phyloP scores from a whole-genome alignment of 768 basidiomycete genomes.

The Boletus fagicola region DNA sequence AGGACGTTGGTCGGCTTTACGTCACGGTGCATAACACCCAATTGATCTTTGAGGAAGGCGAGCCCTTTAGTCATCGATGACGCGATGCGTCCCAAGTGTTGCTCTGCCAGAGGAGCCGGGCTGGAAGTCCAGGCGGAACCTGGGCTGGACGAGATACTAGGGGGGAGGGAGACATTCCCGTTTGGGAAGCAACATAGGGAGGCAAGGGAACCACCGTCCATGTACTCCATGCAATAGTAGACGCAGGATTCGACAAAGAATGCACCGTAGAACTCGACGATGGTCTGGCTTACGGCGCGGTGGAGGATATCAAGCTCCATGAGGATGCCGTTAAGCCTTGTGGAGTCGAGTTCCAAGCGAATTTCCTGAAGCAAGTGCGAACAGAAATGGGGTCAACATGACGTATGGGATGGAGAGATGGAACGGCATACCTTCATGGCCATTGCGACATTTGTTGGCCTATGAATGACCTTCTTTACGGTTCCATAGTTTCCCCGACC shows the following conservation, averaged over 20 bases:
- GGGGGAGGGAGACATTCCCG: slow-evolving; percentile 35
- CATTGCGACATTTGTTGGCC: slow-evolving; percentile 93
- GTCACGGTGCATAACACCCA: slow-evolving; percentile 84
- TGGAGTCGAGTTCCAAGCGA: slow-evolving; percentile 89
- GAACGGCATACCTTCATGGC: slow-evolving; percentile 85
- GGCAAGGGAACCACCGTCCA: slow-evolving; percentile 98
- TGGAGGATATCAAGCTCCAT: slow-evolving; percentile 99
- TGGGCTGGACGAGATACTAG: slow-evolving; percentile 32
- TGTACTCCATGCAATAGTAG: slow-evolving; percentile 99
- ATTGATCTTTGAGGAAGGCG: slow-evolving; percentile 91
- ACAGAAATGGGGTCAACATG: slow-evolving; percentile 6
- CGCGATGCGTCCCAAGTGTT: slow-evolving; percentile 80
- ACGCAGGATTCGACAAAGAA: slow-evolving; percentile 99
- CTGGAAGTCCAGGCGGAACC: slow-evolving; percentile 36
- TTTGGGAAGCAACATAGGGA: slow-evolving; percentile 55
- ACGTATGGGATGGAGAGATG: slow-evolving; percentile 6
- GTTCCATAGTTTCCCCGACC: slow-evolving; percentile 98
- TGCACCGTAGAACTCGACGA: slow-evolving; percentile 98
- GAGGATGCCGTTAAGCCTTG: slow-evolving; percentile 92
- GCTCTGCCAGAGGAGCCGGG: slow-evolving; percentile 55
- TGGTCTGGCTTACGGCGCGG: slow-evolving; percentile 84
- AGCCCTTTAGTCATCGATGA: slow-evolving; percentile 83
- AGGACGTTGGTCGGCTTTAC: slow-evolving; percentile 96
- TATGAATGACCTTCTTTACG: slow-evolving; percentile 93
- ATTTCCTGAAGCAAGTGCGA: slow-evolving; percentile 70